Conservation (phyloP, 176 grass and related monocot genomes). For the Panicum miliaceum region DNA sequence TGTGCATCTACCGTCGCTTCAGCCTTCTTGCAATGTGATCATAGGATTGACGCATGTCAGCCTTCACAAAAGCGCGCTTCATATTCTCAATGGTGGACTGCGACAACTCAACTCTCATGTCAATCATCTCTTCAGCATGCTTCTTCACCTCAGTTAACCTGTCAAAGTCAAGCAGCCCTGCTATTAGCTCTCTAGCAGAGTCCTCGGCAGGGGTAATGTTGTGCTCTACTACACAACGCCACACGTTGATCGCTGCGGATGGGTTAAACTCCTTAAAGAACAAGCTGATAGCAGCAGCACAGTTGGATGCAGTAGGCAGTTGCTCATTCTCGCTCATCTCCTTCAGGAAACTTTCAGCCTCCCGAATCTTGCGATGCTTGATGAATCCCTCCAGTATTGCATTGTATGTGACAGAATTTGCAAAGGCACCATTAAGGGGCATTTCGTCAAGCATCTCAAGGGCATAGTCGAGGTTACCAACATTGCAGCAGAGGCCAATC, state of each 20-base stretch:
- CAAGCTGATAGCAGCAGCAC: slow-evolving; percentile 58
- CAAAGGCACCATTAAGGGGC: slow-evolving; percentile 77
- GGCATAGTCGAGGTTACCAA: slow-evolving; percentile 46
- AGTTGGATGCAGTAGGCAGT: slow-evolving; percentile 63
- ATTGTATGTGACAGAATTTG: slow-evolving; percentile 66
- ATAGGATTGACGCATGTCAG: slow-evolving; percentile 35
- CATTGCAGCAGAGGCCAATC: slow-evolving; percentile 59
- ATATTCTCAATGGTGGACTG: slow-evolving; percentile 64
- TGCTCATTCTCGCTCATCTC: slow-evolving; percentile 97
- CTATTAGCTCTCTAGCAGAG: slow-evolving; percentile 67
- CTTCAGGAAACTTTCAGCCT: slow-evolving; percentile 64
- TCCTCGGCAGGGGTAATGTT: slow-evolving; percentile 51
- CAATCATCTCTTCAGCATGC: slow-evolving; percentile 60
- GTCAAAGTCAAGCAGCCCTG: slow-evolving; percentile 60
- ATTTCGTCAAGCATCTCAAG: slow-evolving; percentile 73
- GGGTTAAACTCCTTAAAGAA: slow-evolving; percentile 79
- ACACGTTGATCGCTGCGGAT: slow-evolving; percentile 62
- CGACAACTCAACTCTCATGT: slow-evolving; percentile 60
- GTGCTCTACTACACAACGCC: slow-evolving; percentile 63
- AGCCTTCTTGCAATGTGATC: slow-evolving; percentile 61
- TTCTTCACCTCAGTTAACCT: slow-evolving; percentile 60
- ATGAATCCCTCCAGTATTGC: slow-evolving; percentile 69
- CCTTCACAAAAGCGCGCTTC: slow-evolving; percentile 61
- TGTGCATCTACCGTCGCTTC: slow-evolving; percentile 42
- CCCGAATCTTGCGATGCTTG: slow-evolving; percentile 57